Evolutionary conservation across 179 eudicot species (phyloP).

Genomic region (Sideroxylon spinosum): DNA sequence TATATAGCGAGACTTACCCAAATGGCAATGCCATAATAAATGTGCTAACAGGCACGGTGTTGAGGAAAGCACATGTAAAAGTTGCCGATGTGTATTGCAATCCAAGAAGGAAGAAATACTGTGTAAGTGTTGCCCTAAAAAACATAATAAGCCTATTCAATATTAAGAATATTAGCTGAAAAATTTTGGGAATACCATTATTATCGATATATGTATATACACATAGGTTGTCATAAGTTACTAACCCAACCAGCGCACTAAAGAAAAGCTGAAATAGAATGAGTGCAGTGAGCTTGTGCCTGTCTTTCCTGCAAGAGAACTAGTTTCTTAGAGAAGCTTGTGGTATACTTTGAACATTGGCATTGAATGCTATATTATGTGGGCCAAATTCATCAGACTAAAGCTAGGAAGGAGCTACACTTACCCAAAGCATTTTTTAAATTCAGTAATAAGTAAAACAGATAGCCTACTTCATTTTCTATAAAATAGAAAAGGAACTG

Average conservation of each 20-base stretch:
- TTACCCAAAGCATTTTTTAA: background rate
- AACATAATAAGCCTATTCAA: background rate
- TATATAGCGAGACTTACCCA: slow-evolving; percentile 34
- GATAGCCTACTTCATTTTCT: background rate
- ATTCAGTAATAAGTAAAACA: background rate
- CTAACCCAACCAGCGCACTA: slow-evolving; percentile 76
- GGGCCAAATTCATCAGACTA: no score
- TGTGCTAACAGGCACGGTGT: slow-evolving; percentile 62
- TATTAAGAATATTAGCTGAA: no score
- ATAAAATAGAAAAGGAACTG: background rate
- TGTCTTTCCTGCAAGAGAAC: slow-evolving; percentile 48
- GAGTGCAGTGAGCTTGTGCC: slow-evolving; percentile 43
- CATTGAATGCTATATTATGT: no score
- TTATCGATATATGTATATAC: background rate
- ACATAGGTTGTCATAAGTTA: background rate
- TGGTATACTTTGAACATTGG: background rate
- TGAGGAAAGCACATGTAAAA: slow-evolving; percentile 62
- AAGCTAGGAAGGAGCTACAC: no score
- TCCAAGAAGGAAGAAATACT: slow-evolving; percentile 58
- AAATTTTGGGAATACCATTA: no score
- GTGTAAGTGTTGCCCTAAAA: slow-evolving; percentile 67
- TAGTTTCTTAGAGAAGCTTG: background rate
- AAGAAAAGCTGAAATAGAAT: slow-evolving; percentile 53
- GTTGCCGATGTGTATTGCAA: slow-evolving; percentile 64
- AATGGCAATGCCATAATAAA: slow-evolving; percentile 67